A percentile compares a stretch with the other conserved stretches of the same genome.
phyloP scores from a whole-genome alignment of 768 basidiomycete genomes.

The Clathrus columnatus region DNA sequence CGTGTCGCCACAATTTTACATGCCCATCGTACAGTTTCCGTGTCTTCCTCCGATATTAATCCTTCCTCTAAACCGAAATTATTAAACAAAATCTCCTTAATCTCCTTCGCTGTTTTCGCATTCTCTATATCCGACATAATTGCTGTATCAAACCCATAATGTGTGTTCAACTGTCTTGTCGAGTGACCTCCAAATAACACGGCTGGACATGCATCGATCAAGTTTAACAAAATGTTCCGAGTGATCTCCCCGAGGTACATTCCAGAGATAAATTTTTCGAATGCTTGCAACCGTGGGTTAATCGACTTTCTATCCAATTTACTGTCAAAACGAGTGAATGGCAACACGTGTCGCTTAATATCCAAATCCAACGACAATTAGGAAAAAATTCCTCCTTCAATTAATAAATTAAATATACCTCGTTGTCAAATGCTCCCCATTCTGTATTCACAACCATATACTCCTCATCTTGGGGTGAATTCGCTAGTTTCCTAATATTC shows the following conservation, averaged over 20 bases:
- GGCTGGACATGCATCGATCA: slow-evolving; percentile 69
- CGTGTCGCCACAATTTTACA: slow-evolving; percentile 69
- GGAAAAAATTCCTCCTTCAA: too few relatives aligned
- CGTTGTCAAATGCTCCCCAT: slow-evolving; percentile 98
- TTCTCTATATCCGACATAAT: slow-evolving; percentile 77
- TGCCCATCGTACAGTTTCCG: slow-evolving; percentile 74
- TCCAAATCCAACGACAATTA: slow-evolving; percentile 7
- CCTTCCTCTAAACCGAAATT: slow-evolving; percentile 49
- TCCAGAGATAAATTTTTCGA: slow-evolving; percentile 97
- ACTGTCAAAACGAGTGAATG: slow-evolving; percentile 85
- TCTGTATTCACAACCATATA: slow-evolving; percentile 96
- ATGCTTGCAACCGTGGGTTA: slow-evolving; percentile 87
- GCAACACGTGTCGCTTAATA: slow-evolving; percentile 66
- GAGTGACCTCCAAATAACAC: slow-evolving; percentile 77
- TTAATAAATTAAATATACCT: slow-evolving; percentile 37
- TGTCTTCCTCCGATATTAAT: slow-evolving; percentile 39
- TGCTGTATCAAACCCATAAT: slow-evolving; percentile 95
- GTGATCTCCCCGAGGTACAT: slow-evolving; percentile 98
- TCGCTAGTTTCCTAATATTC: slow-evolving; percentile 77
- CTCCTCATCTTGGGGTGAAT: slow-evolving; percentile 54
- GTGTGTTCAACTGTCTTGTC: slow-evolving; percentile 64
- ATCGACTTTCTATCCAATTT: slow-evolving; percentile 88
- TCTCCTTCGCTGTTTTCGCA: slow-evolving; percentile 44
- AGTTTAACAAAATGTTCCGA: slow-evolving; percentile 72
- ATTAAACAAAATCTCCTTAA: slow-evolving; percentile 53